Conservation (phyloP, 495 filamentous ascomycete genomes). For the Daldinia vernicosa region DNA sequence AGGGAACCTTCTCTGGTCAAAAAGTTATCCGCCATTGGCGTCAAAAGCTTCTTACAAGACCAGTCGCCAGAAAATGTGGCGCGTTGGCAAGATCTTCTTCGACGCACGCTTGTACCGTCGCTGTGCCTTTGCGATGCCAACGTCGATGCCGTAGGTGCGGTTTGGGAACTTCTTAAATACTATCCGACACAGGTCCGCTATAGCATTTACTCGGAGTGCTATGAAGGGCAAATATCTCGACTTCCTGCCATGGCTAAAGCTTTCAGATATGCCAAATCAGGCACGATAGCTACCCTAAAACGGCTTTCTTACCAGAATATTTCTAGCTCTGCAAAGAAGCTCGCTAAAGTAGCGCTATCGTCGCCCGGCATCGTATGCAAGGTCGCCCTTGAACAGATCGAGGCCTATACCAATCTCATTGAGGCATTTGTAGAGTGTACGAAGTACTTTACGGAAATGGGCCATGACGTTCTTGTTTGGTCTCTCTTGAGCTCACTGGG, state of each 20-base stretch:
- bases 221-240: constrained; percentile 76
- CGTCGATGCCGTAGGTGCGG: constrained; percentile 80
- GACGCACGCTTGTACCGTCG: constrained; percentile 81
- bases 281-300: constrained; percentile 85
- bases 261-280: constrained; percentile 75
- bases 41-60: constrained; percentile 74
- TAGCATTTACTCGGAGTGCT: constrained; percentile 93
- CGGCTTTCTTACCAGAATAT: constrained; percentile 85
- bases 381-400: constrained; percentile 84
- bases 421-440: constrained; percentile 93
- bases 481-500: constrained; percentile 81
- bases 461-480: constrained; percentile 93
- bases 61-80: constrained; percentile 69
- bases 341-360: constrained; percentile 87
- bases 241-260: constrained; percentile 80
- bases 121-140: constrained; percentile 85
- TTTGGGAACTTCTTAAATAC: constrained; percentile 80
- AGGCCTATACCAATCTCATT: constrained; percentile 90
- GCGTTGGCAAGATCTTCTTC: constrained; percentile 83
- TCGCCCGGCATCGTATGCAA: constrained; percentile 92
- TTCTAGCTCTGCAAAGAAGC: constrained; percentile 79
- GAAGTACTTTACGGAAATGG: constrained; percentile 89
- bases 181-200: constrained; percentile 83
- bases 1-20: constrained; percentile 79
- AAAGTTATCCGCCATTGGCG: constrained; percentile 84